Evolutionary conservation across 495 filamentous ascomycete genomes (phyloP).

Genomic region (Penicilliopsis zonata): DNA sequence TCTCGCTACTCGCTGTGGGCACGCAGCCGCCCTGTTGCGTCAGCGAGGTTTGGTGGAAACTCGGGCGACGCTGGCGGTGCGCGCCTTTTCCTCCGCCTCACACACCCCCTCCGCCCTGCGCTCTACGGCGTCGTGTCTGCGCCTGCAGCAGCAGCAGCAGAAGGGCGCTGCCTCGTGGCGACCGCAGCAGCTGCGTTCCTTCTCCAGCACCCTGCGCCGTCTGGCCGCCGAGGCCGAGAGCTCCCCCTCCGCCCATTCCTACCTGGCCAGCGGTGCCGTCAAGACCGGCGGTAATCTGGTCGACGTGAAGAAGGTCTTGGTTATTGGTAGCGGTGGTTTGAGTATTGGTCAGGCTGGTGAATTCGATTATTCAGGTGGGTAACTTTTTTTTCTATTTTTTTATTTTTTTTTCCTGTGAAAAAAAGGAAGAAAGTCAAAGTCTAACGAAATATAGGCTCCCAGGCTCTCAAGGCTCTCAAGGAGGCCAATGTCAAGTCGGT

Average conservation of each 20-base stretch:
- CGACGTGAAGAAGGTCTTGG: conserved; percentile 91
- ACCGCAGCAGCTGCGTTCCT: conserved; percentile 33
- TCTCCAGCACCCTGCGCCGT: conserved; percentile 29
- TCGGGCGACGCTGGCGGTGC: conserved; percentile 25
- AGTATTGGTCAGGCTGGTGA: conserved; percentile 96
- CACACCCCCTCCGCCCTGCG: conserved; percentile 24
- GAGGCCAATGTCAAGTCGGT: conserved; percentile 91
- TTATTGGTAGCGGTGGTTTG: conserved; percentile 85
- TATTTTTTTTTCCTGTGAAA: conserved; percentile 1
- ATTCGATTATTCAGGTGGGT: conserved; percentile 91
- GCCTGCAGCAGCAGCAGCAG: conserved; percentile 27
- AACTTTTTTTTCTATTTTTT: neutral
- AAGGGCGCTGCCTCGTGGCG: conserved; percentile 24
- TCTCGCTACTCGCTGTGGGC: conserved; percentile 39
- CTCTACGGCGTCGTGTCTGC: conserved; percentile 22
- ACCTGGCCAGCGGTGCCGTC: conserved; percentile 75
- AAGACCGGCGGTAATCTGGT: conserved; percentile 59
- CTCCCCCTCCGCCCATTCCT: conserved; percentile 76
- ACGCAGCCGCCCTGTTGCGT: conserved; percentile 32
- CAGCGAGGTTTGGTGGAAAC: conserved; percentile 33
- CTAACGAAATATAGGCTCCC: too few species aligned
- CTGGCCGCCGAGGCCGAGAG: conserved; percentile 38
- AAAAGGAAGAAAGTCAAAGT: too few species aligned
- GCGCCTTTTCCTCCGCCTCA: conserved; percentile 31
- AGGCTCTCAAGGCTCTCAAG: conserved; percentile 91